These are phyloP conservation scores for Paramarasmius palmivorus DNA, from an alignment of 1,284 basidiomycete species.

Conservation along the genomic window DNA sequence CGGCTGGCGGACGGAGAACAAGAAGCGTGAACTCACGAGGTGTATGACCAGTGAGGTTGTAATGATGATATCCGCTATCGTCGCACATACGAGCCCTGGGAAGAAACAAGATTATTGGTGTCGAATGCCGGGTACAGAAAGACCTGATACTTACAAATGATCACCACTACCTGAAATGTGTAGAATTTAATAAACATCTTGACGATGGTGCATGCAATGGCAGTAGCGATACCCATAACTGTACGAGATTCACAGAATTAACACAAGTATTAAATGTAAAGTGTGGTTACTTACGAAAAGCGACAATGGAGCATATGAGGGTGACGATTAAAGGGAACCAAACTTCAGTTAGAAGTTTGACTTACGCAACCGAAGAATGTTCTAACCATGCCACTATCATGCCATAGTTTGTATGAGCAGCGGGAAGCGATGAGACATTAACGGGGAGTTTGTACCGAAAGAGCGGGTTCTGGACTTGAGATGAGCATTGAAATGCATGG, in stretches of 20 bases:
- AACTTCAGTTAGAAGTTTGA: not conserved
- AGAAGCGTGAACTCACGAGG: not conserved
- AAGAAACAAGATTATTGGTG: not conserved
- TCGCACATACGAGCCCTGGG: conserved; percentile 4
- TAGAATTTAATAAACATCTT: conserved; percentile 25
- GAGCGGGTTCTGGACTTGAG: not conserved
- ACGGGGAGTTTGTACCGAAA: conserved; percentile 4
- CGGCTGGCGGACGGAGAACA: no score
- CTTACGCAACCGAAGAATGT: conserved; percentile 9
- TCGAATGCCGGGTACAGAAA: not conserved
- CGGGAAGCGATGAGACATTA: not conserved
- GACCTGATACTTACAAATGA: conserved; percentile 16
- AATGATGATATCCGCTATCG: conserved; percentile 20
- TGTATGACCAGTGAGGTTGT: conserved; percentile 13
- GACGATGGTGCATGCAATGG: conserved; percentile 25
- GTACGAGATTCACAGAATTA: not conserved
- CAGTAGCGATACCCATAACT: conserved; percentile 30
- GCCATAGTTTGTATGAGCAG: not conserved
- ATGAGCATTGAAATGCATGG: no score
- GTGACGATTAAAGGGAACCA: not conserved
- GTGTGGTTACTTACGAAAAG: not conserved
- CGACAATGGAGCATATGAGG: not conserved
- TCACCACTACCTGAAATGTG: conserved; percentile 27
- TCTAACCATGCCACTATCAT: conserved; percentile 12
- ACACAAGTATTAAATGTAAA: not conserved